Percentiles rank a stretch among this genome's conserved stretches.
Conservation (phyloP, 495 filamentous ascomycete species). For the Jackrogersella minutella region DNA sequence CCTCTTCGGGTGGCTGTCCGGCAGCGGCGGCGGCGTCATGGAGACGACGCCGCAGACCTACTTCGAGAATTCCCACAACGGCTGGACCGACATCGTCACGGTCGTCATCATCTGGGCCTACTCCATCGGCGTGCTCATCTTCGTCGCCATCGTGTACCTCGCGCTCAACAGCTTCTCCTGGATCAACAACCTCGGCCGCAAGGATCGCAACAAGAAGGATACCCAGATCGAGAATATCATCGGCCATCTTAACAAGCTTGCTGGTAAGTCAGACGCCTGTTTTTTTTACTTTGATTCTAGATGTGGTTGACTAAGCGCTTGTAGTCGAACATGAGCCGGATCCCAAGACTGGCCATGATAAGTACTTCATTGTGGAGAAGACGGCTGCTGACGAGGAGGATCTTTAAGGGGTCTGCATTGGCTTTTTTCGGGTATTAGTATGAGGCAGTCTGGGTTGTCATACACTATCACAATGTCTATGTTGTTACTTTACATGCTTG, state of each 20-base stretch:
- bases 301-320: conserved; percentile 34
- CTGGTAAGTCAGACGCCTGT: conserved; percentile 28
- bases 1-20: conserved; percentile 79
- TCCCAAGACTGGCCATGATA: conserved; percentile 62
- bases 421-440: too few relatives aligned
- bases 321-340: conserved; percentile 69
- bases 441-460: too few relatives aligned
- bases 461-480: too few relatives aligned
- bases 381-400: conserved; percentile 73
- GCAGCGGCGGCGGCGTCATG: conserved; percentile 44
- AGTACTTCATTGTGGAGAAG: conserved; percentile 68
- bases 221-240: conserved; percentile 84
- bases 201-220: conserved; percentile 75
- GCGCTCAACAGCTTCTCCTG: conserved; percentile 72
- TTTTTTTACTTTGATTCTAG: neutral
- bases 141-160: conserved; percentile 81
- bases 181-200: conserved; percentile 79
- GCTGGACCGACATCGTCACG: conserved; percentile 76
- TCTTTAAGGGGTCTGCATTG: conserved; percentile 32
- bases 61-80: conserved; percentile 58
- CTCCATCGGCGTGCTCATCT: conserved; percentile 78
- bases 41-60: conserved; percentile 29
- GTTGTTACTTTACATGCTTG: too few relatives aligned
- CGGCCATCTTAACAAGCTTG: conserved; percentile 71
- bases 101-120: conserved; percentile 81